These are phyloP conservation scores for Chrysoporthe deuterocubensis DNA, from an alignment of 2,329 filamentous ascomycete genomes.

Conservation along the genomic window DNA sequence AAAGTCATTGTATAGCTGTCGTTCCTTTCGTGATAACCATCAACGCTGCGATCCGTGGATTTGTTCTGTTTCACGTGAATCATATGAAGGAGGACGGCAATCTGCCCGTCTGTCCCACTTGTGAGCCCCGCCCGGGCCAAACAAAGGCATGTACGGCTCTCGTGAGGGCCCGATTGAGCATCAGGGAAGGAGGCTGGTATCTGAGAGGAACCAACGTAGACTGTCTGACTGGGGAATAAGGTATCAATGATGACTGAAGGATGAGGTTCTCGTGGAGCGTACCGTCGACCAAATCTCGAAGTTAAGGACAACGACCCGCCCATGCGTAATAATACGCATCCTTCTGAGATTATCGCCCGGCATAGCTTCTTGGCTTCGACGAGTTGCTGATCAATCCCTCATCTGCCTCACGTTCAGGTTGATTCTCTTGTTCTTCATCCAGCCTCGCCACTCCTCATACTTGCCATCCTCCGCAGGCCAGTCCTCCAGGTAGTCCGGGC, in stretches of 20 bases:
- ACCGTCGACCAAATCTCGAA: neutral
- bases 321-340: too few species aligned
- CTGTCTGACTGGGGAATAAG: neutral
- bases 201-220: too few species aligned
- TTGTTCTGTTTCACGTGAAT: too few species aligned
- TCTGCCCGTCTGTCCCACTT: neutral
- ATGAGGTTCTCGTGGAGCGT: neutral
- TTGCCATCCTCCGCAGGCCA: slow-evolving; percentile 68
- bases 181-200: too few species aligned
- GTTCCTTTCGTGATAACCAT: neutral
- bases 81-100: too few species aligned
- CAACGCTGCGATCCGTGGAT: too few species aligned
- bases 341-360: too few species aligned
- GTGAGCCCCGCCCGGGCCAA: neutral
- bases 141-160: neutral
- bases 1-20: neutral
- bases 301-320: too few species aligned
- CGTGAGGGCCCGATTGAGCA: too few species aligned
- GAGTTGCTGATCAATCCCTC: slow-evolving; percentile 51
- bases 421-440: slow-evolving; percentile 86
- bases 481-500: slow-evolving; percentile 71
- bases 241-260: neutral
- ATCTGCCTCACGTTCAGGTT: slow-evolving; percentile 95
- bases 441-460: slow-evolving; percentile 76
- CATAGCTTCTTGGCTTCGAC: too few species aligned